phyloP scores from a whole-genome alignment of 2,329 filamentous ascomycete species.

The Juglanconis oblonga region DNA sequence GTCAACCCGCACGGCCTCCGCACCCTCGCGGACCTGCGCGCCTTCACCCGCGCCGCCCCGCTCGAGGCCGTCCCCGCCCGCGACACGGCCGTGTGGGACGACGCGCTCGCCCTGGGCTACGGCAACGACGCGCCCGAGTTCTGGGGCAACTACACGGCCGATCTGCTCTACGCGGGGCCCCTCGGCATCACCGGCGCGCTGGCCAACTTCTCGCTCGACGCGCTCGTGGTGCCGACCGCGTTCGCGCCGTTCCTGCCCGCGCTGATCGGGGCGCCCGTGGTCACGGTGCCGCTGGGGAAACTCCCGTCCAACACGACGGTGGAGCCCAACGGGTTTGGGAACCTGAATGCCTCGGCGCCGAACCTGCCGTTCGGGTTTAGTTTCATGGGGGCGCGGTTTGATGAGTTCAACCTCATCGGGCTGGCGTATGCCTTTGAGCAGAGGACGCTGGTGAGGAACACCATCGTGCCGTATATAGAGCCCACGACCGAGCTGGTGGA shows the following conservation, averaged over 20 bases:
- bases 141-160: conserved; percentile 53
- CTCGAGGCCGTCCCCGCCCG: conserved; percentile 59
- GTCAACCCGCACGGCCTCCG: conserved; percentile 56
- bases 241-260: conserved; percentile 10
- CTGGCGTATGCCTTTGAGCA: conserved; percentile 70
- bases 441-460: conserved; percentile 35
- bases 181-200: conserved; percentile 54
- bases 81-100: conserved; percentile 58
- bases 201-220: conserved; percentile 13
- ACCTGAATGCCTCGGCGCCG: conserved; percentile 6
- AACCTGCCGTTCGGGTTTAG: conserved; percentile 50
- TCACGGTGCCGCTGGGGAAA: conserved; percentile 10
- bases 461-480: conserved; percentile 26
- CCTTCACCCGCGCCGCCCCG: conserved; percentile 52
- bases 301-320: background rate
- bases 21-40: conserved; percentile 46
- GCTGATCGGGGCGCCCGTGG: conserved; percentile 12
- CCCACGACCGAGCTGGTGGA: conserved; percentile 32
- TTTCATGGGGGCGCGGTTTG: conserved; percentile 59
- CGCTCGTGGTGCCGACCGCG: conserved; percentile 10
- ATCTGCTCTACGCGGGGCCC: conserved; percentile 52
- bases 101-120: conserved; percentile 46
- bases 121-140: conserved; percentile 56
- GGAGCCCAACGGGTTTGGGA: conserved; percentile 1
- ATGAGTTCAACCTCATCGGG: conserved; percentile 58